Conservation (phyloP, 331 rosid genomes). For the Telfairia occidentalis region DNA sequence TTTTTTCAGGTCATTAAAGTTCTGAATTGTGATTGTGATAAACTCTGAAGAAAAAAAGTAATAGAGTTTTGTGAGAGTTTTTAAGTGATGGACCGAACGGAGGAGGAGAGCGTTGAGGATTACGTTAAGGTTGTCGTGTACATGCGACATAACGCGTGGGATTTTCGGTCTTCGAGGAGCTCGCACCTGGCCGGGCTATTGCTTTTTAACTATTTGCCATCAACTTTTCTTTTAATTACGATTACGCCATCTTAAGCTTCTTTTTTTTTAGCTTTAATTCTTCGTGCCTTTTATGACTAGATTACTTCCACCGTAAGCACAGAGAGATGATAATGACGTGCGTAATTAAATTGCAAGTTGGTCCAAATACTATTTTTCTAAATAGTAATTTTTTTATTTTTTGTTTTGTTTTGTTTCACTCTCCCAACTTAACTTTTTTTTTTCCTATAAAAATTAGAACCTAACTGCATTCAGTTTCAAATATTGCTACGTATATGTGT, state of each 20-base stretch:
- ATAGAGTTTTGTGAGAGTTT: neutral
- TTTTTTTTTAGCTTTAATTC: neutral
- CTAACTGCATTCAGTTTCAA: no score
- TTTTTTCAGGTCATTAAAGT: neutral
- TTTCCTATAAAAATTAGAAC: no score
- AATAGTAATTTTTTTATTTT: neutral
- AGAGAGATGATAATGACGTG: neutral
- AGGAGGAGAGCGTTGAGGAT: constrained; percentile 1
- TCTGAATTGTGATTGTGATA: neutral
- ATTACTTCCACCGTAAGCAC: neutral
- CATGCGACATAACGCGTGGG: constrained; percentile 9
- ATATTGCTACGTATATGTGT: no score
- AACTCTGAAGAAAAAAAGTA: neutral
- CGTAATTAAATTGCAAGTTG: neutral
- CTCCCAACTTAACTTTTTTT: no score
- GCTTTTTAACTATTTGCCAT: neutral
- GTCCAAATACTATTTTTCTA: neutral
- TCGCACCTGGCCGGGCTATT: neutral
- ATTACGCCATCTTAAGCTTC: neutral
- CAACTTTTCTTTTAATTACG: neutral
- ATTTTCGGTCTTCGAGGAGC: constrained; percentile 14
- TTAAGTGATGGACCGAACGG: neutral
- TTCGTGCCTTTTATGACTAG: neutral
- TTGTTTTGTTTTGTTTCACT: no score
- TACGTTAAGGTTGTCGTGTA: constrained; percentile 21